These are phyloP conservation scores for Cordyceps fumosorosea DNA, from an alignment of 2,329 filamentous ascomycete species.

Conservation along the genomic window DNA sequence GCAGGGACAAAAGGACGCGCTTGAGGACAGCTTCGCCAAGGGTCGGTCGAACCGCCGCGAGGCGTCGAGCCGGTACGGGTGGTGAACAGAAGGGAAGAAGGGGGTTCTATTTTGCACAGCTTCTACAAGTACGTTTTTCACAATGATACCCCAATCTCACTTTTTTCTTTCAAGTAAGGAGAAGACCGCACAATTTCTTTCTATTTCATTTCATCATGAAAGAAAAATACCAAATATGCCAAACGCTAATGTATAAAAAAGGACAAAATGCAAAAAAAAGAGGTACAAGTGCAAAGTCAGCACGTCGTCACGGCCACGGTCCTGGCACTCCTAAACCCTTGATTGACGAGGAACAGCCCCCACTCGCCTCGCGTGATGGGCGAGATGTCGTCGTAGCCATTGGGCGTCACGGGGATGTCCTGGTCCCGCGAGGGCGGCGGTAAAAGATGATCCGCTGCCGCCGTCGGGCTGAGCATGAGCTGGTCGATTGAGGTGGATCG, in stretches of 20 bases:
- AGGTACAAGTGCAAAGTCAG: constrained; percentile 24
- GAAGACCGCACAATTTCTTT: background rate
- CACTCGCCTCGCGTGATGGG: constrained; percentile 57
- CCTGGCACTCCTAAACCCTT: constrained; percentile 35
- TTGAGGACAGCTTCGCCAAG: constrained; percentile 86
- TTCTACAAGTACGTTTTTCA: background rate
- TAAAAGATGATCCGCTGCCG: background rate
- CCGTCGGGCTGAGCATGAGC: constrained; percentile 30
- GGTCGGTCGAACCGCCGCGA: constrained; percentile 75
- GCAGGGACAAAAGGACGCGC: constrained; percentile 72
- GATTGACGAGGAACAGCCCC: constrained; percentile 51
- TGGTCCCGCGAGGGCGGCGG: background rate
- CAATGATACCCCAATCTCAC: constrained; percentile 1
- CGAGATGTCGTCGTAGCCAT: constrained; percentile 55
- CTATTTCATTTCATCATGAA: background rate
- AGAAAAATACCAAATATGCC: background rate
- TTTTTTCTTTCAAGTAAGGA: background rate
- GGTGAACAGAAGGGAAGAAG: constrained; percentile 37
- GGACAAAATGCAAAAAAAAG: background rate
- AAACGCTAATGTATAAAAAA: background rate
- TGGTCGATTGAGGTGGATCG: constrained; percentile 36
- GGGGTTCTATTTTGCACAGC: background rate
- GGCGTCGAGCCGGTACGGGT: constrained; percentile 77
- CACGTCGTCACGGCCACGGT: constrained; percentile 48
- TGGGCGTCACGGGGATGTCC: constrained; percentile 43